Conservation (phyloP, 768 basidiomycete genomes). For the Amanita thiersii region DNA sequence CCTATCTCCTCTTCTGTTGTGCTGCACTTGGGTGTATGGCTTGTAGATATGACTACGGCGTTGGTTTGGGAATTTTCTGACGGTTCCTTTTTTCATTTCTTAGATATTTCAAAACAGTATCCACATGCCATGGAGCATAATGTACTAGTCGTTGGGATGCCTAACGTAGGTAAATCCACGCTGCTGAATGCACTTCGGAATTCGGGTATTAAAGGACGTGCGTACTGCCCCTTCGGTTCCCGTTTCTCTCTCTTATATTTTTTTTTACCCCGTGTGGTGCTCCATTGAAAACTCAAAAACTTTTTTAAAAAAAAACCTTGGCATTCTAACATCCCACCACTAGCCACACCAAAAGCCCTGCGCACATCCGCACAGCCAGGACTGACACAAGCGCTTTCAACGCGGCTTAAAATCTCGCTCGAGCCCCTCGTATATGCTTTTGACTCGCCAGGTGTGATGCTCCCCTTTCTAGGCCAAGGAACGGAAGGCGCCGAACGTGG, state of each 20-base stretch:
- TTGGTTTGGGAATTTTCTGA: not conserved
- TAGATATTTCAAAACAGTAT: constrained; percentile 64
- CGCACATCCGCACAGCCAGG: constrained; percentile 87
- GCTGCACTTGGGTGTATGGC: no score
- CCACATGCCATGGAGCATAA: constrained; percentile 73
- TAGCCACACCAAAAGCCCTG: constrained; percentile 82
- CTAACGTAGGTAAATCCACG: constrained; percentile 97
- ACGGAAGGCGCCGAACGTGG: constrained; percentile 83
- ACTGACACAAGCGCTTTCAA: constrained; percentile 82
- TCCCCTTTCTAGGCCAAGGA: constrained; percentile 87
- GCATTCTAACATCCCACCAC: constrained; percentile 3
- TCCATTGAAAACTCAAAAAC: no score
- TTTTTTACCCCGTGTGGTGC: no score
- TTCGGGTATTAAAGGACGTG: constrained; percentile 83
- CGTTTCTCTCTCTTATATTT: constrained; percentile 7
- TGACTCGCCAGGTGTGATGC: constrained; percentile 96
- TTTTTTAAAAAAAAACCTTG: no score
- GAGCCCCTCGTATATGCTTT: constrained; percentile 86
- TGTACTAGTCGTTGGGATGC: constrained; percentile 95
- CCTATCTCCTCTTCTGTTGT: no score
- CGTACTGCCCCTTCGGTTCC: constrained; percentile 25
- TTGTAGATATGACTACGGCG: no score
- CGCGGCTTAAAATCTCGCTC: constrained; percentile 75
- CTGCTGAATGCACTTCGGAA: constrained; percentile 84
- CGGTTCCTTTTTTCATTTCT: constrained; percentile 3